phyloP scores from a whole-genome alignment of 257 asterid species.

The Leptodermis oblonga region DNA sequence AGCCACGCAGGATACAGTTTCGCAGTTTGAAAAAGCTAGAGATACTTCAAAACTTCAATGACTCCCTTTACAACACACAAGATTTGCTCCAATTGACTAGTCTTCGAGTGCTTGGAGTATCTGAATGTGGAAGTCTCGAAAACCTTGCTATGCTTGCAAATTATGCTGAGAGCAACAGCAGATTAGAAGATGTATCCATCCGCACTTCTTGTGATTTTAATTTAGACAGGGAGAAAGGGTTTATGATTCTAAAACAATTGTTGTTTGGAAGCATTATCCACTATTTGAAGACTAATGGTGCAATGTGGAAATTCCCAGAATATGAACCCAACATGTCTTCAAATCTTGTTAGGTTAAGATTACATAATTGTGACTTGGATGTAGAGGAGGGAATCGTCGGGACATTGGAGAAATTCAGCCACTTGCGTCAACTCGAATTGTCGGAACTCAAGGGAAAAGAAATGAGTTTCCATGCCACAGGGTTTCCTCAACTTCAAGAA shows the following conservation, averaged over 20 bases:
- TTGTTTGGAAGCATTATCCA: background rate
- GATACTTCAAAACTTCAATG: constrained; percentile 6
- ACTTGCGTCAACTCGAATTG: background rate
- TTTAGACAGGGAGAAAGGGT: background rate
- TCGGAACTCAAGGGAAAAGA: background rate
- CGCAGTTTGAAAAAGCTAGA: constrained; percentile 18
- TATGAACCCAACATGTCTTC: background rate
- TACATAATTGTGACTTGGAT: background rate
- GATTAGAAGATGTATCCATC: background rate
- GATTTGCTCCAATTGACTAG: constrained; percentile 10
- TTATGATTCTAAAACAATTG: background rate
- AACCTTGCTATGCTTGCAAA: background rate
- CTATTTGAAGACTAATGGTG: accelerated
- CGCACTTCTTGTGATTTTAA: background rate
- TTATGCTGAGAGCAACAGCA: background rate
- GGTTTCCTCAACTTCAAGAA: constrained; percentile 13
- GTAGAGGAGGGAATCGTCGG: background rate
- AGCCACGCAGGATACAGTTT: background rate
- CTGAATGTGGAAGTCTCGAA: background rate
- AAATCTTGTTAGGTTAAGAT: background rate
- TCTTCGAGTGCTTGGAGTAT: constrained; percentile 4
- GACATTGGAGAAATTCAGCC: constrained; percentile 18
- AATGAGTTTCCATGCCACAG: constrained; percentile 8
- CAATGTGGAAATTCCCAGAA: background rate
- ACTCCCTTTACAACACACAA: background rate